A percentile compares a stretch with the other conserved stretches of the same genome.
phyloP scores from a whole-genome alignment of 2,329 filamentous ascomycete species.

The Teratosphaeria gauchensis region DNA sequence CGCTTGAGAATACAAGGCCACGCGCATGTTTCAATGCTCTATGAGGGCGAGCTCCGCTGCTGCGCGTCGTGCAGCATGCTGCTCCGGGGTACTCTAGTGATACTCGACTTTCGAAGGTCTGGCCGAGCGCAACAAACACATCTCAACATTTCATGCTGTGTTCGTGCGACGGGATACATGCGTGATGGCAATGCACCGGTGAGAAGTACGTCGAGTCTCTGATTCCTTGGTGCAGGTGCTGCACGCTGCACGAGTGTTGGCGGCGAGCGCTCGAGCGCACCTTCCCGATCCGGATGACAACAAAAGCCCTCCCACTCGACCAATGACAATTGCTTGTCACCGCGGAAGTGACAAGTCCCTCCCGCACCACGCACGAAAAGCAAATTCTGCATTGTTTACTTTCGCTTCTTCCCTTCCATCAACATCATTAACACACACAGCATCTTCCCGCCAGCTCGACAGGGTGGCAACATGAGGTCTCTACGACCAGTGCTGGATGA shows the following conservation, averaged over 20 bases:
- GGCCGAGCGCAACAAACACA: no score
- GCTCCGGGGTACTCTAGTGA: no score
- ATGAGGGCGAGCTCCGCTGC: no score
- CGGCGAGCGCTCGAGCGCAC: background rate
- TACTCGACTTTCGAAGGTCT: no score
- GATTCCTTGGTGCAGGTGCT: background rate
- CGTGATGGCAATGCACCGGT: background rate
- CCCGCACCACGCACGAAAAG: background rate
- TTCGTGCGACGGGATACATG: no score
- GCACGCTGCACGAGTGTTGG: background rate
- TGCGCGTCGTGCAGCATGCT: no score
- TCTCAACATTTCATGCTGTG: no score
- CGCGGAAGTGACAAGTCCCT: background rate
- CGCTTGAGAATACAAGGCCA: no score
- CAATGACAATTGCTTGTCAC: background rate
- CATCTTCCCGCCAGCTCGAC: background rate
- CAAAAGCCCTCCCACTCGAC: background rate
- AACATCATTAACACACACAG: background rate
- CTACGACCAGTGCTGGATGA: background rate
- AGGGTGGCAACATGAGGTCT: background rate
- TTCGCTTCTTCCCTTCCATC: background rate
- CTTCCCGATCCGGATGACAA: background rate
- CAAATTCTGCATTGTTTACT: background rate
- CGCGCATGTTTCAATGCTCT: no score
- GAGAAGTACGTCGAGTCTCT: background rate